Base-by-base conservation (phyloP, 78 protist genomes). In the Dictyostelium capitatum region DNA sequence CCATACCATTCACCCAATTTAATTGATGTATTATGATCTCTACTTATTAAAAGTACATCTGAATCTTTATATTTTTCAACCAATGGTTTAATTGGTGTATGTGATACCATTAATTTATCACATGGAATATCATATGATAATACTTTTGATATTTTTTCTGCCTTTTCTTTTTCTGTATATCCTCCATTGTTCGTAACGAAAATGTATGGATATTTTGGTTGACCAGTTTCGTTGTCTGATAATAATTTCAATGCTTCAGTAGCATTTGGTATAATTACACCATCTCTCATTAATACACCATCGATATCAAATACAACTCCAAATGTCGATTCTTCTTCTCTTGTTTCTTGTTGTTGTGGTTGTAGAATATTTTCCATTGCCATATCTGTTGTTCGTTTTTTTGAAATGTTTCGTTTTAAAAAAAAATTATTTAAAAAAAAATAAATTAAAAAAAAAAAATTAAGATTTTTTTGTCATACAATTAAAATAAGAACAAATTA, bases 241-340 rank as follows among this genome's bases (percentile, higher is more conserved):
- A 87, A 64, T 43, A 87, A 37, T 17, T 51, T 77, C 30, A 87
- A 65, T 8, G 93, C 93, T 50, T 87, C 37, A 23, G 56, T 65
- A 50, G 93, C 93, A 32, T 41, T 48, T 43, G 93, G 79, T 57
- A 87, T 87, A 9, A 54, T 8, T 9, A 64, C 80, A 12, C 93
- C 93, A 77, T 87, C 93, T 50, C 73, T 87, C 83, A 87, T 87
- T 50, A 87, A 77, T 8, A 87, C 93, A 20, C 93, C 93, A 65
- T 87, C 93, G 32, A 87, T 87, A 64, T 87, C 93, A 64, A 87
- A 87, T 19, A 87, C 93, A 47, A 87, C 23, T 7, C 93, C 93
- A 87, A 87, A 87, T 79, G 79, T n/a, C 46, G 23, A 47, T 19
- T 73, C 59, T 0, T 23, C n/a, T 56, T 17, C 10, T 20, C 6